phyloP scores from a whole-genome alignment of 495 filamentous ascomycete species.

The Tetracladium setigerum region DNA sequence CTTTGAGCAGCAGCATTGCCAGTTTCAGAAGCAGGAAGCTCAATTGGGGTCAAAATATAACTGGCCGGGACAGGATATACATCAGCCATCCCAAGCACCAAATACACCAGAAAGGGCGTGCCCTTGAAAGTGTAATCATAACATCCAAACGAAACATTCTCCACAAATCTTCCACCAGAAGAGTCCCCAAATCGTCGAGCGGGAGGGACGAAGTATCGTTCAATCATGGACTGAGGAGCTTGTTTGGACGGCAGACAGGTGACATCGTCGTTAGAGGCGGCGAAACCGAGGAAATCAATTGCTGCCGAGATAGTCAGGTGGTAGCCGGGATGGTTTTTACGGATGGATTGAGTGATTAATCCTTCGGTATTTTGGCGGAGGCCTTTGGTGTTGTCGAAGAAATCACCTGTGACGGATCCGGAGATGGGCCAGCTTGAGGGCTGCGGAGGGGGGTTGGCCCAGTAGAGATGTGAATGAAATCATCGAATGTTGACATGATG shows the following conservation, averaged over 20 bases:
- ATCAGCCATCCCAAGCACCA: slow-evolving; percentile 43
- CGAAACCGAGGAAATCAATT: slow-evolving; percentile 41
- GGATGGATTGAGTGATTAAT: slow-evolving; percentile 39
- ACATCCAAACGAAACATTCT: slow-evolving; percentile 41
- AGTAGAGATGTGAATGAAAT: slow-evolving; percentile 20
- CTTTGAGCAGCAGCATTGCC: slow-evolving; percentile 7
- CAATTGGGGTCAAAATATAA: slow-evolving; percentile 40
- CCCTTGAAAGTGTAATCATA: slow-evolving; percentile 43
- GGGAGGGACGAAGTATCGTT: slow-evolving; percentile 41
- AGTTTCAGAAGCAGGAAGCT: slow-evolving; percentile 9
- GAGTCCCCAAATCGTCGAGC: slow-evolving; percentile 39
- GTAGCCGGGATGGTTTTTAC: slow-evolving; percentile 41
- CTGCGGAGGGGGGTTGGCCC: not conserved
- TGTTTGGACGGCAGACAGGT: slow-evolving; percentile 15
- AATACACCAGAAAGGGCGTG: slow-evolving; percentile 44
- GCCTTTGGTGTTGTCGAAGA: slow-evolving; percentile 30
- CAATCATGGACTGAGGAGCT: slow-evolving; percentile 27
- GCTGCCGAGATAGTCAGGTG: slow-evolving; percentile 35
- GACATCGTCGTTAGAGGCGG: slow-evolving; percentile 34
- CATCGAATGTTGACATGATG: slow-evolving; percentile 12
- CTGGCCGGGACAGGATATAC: slow-evolving; percentile 30
- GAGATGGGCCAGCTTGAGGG: not conserved
- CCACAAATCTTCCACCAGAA: slow-evolving; percentile 30
- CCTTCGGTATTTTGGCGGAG: slow-evolving; percentile 43
- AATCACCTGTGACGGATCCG: slow-evolving; percentile 5